phyloP scores from a whole-genome alignment of 306 rosid genomes.

The Trichosanthes truncata region DNA sequence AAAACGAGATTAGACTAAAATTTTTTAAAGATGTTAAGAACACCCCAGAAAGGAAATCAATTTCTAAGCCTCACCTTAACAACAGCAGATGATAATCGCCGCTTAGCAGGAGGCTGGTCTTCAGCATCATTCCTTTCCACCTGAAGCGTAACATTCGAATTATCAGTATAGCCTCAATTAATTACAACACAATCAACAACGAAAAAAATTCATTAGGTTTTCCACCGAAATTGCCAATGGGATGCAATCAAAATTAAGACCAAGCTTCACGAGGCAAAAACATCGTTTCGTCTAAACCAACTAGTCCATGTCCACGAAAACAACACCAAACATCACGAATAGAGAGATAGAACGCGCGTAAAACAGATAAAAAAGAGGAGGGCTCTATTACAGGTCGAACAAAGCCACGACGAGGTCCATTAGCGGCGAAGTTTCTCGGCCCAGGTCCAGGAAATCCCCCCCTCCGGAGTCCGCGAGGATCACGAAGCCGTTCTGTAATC shows the following conservation, averaged over 20 bases:
- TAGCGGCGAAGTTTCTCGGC: conserved; percentile 48
- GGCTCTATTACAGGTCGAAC: conserved; percentile 38
- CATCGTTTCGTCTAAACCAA: background rate
- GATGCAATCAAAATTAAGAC: background rate
- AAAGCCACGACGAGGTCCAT: conserved; percentile 66
- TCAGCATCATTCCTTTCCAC: conserved; percentile 52
- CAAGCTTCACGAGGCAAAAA: background rate
- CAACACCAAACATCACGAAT: background rate
- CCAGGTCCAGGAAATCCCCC: conserved; percentile 43
- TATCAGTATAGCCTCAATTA: background rate
- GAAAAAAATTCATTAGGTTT: background rate
- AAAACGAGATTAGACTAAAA: background rate
- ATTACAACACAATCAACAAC: background rate
- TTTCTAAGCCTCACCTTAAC: conserved; percentile 46
- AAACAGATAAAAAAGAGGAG: background rate
- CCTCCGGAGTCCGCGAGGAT: conserved; percentile 89
- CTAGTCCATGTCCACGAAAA: background rate
- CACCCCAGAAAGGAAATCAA: background rate
- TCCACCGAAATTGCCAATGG: background rate
- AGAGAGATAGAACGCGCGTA: background rate
- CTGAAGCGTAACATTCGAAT: conserved; percentile 17
- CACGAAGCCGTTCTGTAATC: conserved; percentile 93
- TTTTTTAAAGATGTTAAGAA: background rate
- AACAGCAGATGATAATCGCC: conserved; percentile 80
- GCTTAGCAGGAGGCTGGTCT: conserved; percentile 70